Conservation (phyloP, 2,329 filamentous ascomycete species). For the Calonectria pseudoturangicola region DNA sequence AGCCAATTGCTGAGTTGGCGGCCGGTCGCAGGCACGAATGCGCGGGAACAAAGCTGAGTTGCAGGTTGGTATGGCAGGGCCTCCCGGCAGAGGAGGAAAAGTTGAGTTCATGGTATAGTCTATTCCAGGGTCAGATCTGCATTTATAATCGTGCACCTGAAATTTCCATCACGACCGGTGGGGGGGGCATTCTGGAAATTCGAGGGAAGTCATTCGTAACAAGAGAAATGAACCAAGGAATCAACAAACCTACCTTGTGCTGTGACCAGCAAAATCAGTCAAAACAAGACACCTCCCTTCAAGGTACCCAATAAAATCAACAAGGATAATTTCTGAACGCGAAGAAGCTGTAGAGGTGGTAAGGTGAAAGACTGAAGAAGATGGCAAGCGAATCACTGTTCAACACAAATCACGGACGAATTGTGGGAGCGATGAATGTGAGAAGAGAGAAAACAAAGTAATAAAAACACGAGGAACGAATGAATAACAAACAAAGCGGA, state of each 20-base stretch:
- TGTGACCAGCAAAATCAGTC: background rate
- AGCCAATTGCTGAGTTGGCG: conserved; percentile 49
- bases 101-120: conserved; percentile 45
- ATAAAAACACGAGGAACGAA: conserved; percentile 14
- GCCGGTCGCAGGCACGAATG: conserved; percentile 50
- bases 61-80: conserved; percentile 42
- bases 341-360: background rate
- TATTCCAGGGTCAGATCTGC: conserved; percentile 38
- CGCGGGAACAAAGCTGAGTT: conserved; percentile 45
- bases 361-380: background rate
- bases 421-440: background rate
- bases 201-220: background rate
- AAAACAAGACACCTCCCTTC: conserved; percentile 4
- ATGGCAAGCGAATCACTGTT: conserved; percentile 12
- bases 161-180: too few species aligned
- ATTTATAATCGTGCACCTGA: background rate
- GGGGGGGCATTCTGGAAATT: background rate
- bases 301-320: conserved; percentile 10
- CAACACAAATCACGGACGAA: conserved; percentile 20
- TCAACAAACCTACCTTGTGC: conserved; percentile 16
- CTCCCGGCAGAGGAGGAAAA: conserved; percentile 28
- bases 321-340: background rate
- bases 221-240: background rate
- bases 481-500: too few species aligned
- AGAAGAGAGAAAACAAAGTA: conserved; percentile 7